Evolutionary conservation across 2,329 filamentous ascomycete species (phyloP).

Genomic region (Delphinella strobiligena): DNA sequence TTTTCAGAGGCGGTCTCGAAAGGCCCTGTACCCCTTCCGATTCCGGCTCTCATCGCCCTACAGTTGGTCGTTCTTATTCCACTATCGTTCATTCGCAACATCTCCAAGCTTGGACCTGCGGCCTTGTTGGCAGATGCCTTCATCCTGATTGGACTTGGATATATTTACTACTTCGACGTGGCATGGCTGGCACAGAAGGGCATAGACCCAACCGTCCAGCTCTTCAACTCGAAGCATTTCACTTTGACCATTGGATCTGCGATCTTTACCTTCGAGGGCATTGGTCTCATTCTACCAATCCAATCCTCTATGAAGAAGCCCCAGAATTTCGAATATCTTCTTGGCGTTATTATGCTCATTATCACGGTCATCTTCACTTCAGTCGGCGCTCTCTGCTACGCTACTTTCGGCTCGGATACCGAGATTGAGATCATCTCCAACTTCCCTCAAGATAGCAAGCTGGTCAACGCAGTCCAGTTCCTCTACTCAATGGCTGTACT

Average conservation of each 20-base stretch:
- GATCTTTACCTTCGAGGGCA: slow-evolving; percentile 70
- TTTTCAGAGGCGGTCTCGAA: slow-evolving; percentile 53
- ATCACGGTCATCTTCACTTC: slow-evolving; percentile 63
- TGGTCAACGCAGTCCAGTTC: slow-evolving; percentile 68
- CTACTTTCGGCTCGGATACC: slow-evolving; percentile 56
- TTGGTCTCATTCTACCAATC: slow-evolving; percentile 64
- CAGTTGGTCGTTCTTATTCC: slow-evolving; percentile 55
- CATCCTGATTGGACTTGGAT: slow-evolving; percentile 57
- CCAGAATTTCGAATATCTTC: slow-evolving; percentile 52
- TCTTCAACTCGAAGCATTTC: slow-evolving; percentile 59
- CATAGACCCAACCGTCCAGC: slow-evolving; percentile 46
- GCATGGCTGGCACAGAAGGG: slow-evolving; percentile 42
- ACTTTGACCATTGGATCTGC: slow-evolving; percentile 61
- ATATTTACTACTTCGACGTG: slow-evolving; percentile 64
- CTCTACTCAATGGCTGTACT: slow-evolving; percentile 62
- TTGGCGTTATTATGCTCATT: slow-evolving; percentile 58
- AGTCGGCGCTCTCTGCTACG: slow-evolving; percentile 61
- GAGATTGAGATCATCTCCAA: slow-evolving; percentile 67
- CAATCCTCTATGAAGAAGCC: slow-evolving; percentile 64
- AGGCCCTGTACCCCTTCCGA: slow-evolving; percentile 35
- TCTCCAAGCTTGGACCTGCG: slow-evolving; percentile 58
- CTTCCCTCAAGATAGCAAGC: slow-evolving; percentile 55
- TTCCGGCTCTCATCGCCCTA: slow-evolving; percentile 50
- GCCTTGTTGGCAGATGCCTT: slow-evolving; percentile 60
- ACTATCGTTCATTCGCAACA: slow-evolving; percentile 59